Conservation (phyloP, 768 basidiomycete genomes). For the Austroboletus festivus region DNA sequence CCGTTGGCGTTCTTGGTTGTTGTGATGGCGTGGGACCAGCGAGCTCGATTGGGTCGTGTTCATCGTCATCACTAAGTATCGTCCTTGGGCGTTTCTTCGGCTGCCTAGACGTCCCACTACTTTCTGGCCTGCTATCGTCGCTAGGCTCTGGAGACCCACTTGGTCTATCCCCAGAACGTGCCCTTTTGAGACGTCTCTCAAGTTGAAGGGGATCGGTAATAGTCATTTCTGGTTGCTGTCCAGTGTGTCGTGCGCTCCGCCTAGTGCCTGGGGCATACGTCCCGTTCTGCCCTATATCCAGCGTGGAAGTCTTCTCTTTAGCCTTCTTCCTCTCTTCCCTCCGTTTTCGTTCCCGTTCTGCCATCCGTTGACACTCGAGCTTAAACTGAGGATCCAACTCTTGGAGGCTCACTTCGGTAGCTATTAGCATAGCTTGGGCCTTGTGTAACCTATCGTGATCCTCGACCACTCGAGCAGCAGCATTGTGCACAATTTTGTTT, state of each 20-base stretch:
- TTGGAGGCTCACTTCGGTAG: constrained; percentile 79
- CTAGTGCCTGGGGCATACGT: constrained; percentile 51
- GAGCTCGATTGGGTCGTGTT: constrained; percentile 49
- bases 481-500: constrained; percentile 76
- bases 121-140: constrained; percentile 47
- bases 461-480: constrained; percentile 49
- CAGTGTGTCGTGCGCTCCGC: constrained; percentile 72
- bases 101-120: constrained; percentile 35
- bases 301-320: constrained; percentile 28
- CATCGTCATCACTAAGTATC: constrained; percentile 41
- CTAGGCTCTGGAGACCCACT: constrained; percentile 43
- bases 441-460: constrained; percentile 76
- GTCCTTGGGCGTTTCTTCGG: constrained; percentile 56
- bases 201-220: constrained; percentile 75
- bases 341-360: constrained; percentile 66
- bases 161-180: constrained; percentile 55
- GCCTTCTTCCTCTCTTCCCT: constrained; percentile 46
- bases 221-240: constrained; percentile 63
- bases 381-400: constrained; percentile 79
- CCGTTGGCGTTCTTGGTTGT: constrained; percentile 36
- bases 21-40: constrained; percentile 26
- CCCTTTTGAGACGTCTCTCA: constrained; percentile 72
- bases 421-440: constrained; percentile 87
- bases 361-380: constrained; percentile 87
- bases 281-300: constrained; percentile 29